Percentiles rank a stretch among this genome's conserved stretches.
phyloP scores from a whole-genome alignment of 148 eudicot species.

The Bassia scoparia region DNA sequence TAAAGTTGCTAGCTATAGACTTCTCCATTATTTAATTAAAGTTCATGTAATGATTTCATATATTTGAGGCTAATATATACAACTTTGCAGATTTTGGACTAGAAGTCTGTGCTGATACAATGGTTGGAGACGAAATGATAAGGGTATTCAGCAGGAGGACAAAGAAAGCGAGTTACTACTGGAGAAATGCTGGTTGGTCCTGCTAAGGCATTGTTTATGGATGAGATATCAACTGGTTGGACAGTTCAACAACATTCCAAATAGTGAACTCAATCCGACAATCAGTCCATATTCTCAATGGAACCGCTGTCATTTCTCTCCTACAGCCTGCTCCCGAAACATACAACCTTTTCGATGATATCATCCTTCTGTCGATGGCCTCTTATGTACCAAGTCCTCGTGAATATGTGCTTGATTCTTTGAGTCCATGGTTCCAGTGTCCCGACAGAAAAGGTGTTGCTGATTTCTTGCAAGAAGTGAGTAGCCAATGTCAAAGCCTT shows the following conservation, averaged over 20 bases:
- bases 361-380: slow-evolving; percentile 64
- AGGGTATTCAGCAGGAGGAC: slow-evolving; percentile 89
- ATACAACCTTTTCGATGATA: slow-evolving; percentile 71
- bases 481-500: slow-evolving; percentile 13
- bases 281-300: slow-evolving; percentile 63
- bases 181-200: slow-evolving; percentile 93
- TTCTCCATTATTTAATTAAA: background rate
- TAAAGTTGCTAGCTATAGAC: slow-evolving; percentile 31
- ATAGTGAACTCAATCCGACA: slow-evolving; percentile 66
- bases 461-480: slow-evolving; percentile 82
- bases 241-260: slow-evolving; percentile 78
- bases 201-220: slow-evolving; percentile 69
- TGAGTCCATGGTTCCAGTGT: slow-evolving; percentile 61
- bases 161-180: slow-evolving; percentile 73
- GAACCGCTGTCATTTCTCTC: slow-evolving; percentile 73
- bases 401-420: slow-evolving; percentile 68
- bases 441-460: slow-evolving; percentile 79
- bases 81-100: slow-evolving; percentile 51
- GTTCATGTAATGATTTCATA: background rate
- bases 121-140: slow-evolving; percentile 72
- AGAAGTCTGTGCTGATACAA: slow-evolving; percentile 71
- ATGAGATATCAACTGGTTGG: slow-evolving; percentile 89
- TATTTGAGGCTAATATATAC: background rate
- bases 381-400: slow-evolving; percentile 74
- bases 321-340: slow-evolving; percentile 89